Evolutionary conservation across 2,329 filamentous ascomycete genomes (phyloP), one percentile per base, ranked within the genome.

Genomic region (Paecilomyces fulvus): DNA sequence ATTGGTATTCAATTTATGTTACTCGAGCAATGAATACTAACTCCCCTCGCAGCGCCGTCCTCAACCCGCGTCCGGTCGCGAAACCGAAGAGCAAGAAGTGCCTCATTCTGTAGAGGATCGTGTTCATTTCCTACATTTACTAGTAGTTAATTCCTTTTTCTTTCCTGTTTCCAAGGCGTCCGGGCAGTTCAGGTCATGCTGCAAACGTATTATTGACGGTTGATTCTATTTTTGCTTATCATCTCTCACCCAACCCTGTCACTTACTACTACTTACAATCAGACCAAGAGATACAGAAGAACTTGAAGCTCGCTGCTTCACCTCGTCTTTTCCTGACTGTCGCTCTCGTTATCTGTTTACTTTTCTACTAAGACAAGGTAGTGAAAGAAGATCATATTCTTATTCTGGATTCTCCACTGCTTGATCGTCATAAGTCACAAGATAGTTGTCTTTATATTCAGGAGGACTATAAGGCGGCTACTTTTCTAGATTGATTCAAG

Each of bases 1-100:
- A 49, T 23, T n/a, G 3, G 21, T 1, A 23, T 12, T 11, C 21
- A n/a, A 7, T 20, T 14, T n/a, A 43, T 7, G 14, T 43, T 28
- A 28, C 25, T 5, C 25, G 37, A 43, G 10, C 30, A n/a, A 43
- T 9, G n/a, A 43, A 43, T 43, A 17, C 37, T 43, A 43, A 43
- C 14, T n/a, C 14, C 12, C 25, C 25, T 28, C 37, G 37, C 56
- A 79, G 77, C 57, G 77, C 77, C 51, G 77, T 79, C 49, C 69
- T 79, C 55, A 79, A 77, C 60, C 77, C 77, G 49, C 74, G 76
- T 56, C 76, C 76, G 28, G 64, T 72, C 37, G 62, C 72, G 49
- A 76, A 75, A 64, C 72, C 72, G 54, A 77, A 77, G 66, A 72
- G 70, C 64, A 77, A 73, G 64, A 76, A 73, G 67, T 78, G 76